Evolutionary conservation across 345 rosid species (phyloP).

Genomic region (Citrus trifoliata): DNA sequence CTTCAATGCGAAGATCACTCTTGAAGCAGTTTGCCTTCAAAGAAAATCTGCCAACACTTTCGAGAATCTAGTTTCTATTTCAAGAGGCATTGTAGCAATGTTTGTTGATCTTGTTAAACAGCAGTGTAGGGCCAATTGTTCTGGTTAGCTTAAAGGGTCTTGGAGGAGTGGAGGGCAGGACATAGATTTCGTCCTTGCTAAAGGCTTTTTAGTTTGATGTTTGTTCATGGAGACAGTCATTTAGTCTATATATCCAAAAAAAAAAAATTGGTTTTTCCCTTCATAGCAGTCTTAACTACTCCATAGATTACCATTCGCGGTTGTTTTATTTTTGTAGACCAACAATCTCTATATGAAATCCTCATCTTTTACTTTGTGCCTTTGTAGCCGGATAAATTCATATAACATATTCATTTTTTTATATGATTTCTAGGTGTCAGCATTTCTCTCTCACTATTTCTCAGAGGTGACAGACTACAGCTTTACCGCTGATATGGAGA

Average conservation of each 20-base stretch:
- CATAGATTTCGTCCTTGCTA: background rate
- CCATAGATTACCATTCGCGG: background rate
- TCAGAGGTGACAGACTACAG: conserved; percentile 92
- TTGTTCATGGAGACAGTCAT: background rate
- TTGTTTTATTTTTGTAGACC: background rate
- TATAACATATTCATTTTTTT: conserved; percentile 2
- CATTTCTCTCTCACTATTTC: conserved; percentile 85
- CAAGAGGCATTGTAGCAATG: background rate
- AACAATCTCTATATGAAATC: background rate
- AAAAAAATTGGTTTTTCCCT: background rate
- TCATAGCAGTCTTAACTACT: background rate
- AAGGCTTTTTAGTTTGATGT: background rate
- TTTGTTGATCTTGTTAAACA: background rate
- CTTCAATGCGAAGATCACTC: background rate
- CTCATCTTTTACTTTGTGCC: background rate
- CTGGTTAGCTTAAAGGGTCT: background rate
- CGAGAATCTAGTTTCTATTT: background rate
- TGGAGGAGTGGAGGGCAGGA: background rate
- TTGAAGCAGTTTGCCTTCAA: background rate
- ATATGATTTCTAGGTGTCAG: conserved; percentile 63
- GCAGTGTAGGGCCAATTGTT: background rate
- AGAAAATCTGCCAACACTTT: background rate
- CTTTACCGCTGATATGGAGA: conserved; percentile 98
- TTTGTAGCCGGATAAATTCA: background rate
- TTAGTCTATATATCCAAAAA: background rate